Evolutionary conservation across 2,329 filamentous ascomycete species (phyloP), one percentile per base, ranked within the genome.

Genomic region (Venturia carpophila): DNA sequence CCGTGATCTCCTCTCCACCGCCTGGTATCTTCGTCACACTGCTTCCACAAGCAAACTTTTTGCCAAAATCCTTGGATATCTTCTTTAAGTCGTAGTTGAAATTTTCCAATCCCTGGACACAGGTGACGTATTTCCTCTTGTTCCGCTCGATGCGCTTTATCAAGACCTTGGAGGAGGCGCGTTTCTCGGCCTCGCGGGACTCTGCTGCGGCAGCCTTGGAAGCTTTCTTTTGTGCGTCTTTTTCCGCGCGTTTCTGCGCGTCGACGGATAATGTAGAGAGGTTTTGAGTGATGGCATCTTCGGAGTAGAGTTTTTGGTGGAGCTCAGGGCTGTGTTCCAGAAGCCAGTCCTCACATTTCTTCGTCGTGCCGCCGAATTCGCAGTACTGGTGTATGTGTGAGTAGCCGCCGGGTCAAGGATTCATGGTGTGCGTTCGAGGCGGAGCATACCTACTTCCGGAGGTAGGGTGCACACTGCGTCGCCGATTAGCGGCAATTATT

Each of bases 91-190:
- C 93, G 52, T 97, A 77, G 0, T 91, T 91, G 73, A 97, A 96
- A 0, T 88, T 87, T 76, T 99, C 94, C 24, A 99, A 82, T 0
- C 94, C 94, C 7, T 86, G 86, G n/a, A 99, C 87, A 19, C 92
- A 88, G 0, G 94, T 99, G 64, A 99, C 92, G 75, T 87, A 95
- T 80, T 99, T 99, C 73, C 94, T 87, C 83, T 99, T 99, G 79
- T 96, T 97, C 68, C 94, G 87, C 82, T 97, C 94, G 71, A 99
- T 94, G 34, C 94, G 90, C 84, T 97, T 97, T 79, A 99, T 96
- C 66, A 86, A 87, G 64, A 99, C 80, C 73, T 92, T 89, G 69
- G 89, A 90, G 67, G 89, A 86, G 45, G 91, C 91, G 70, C 93
- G 89, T 73, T 89, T 87, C 74, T 92, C 91, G 30, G 87, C 87